Base-by-base conservation (phyloP, 345 rosid species). In the Populus nigra region DNA sequence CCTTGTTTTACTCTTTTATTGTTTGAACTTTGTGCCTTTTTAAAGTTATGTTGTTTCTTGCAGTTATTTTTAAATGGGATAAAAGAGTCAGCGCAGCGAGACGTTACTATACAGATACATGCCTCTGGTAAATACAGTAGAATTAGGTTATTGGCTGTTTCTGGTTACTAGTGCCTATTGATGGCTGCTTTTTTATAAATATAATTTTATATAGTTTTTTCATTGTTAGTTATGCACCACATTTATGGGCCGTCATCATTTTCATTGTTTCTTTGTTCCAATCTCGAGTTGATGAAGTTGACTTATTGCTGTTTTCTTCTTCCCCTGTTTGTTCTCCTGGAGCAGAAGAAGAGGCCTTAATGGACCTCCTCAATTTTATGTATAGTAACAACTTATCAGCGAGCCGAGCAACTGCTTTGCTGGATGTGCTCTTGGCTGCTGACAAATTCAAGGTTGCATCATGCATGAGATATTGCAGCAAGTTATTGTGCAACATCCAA, bases 381-480 rank as follows among this genome's bases (percentile, higher is more conserved):
- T 93, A 93, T 74, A 84, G 84, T 73, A 86, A 80, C 71, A 79
- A 84, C 16, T 29, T 93, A 75, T 87, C 92, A 20, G 79, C 86
- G 45, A 87, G 83, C 47, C 74, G 82, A 11, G 83, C 89, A n/a
- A 74, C 90, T 66, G 88, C 86, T 41, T 80, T 94, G 77, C 80
- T 94, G 73, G 93, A 91, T 82, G 89, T 93, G 75, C 81, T 94
- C 65, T 85, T 87, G 87, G 93, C 89, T 68, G 97, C 98, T 9
- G 91, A 91, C 82, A 94, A 94, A 84, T 93, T 89, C 75, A 88
- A 91, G 88, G 98, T 93, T 75, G 88, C 90, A 25, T 93, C 95
- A 16, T 94, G 97, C 82, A 89, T 94, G 93, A 87, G 94, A 84
- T 83, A 89, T 72, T 93, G 97, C 80, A 90, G 91, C 80, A 84